Evolutionary conservation across 192 early-diverging fungal species (phyloP).

Genomic region (Spizellomyces punctatus): DNA sequence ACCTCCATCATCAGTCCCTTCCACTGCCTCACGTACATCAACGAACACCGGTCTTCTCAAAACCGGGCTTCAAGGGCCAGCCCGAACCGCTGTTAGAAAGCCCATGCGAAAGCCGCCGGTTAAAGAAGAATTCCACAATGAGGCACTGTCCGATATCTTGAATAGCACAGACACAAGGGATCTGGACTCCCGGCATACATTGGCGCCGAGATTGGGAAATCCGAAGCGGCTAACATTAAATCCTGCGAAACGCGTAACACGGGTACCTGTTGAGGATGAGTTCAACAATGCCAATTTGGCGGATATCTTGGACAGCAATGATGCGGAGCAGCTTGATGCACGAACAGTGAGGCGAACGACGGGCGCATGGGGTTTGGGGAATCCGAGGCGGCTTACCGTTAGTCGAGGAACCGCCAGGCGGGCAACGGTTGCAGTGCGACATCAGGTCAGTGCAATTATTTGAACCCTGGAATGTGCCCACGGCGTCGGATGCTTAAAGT

Average conservation of each 20-base stretch:
- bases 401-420: neutral
- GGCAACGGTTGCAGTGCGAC: neutral
- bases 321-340: neutral
- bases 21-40: neutral
- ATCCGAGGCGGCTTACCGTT: neutral
- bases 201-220: neutral
- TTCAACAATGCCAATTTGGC: slow-evolving; percentile 1
- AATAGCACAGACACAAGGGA: slow-evolving; percentile 18
- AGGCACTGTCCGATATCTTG: slow-evolving; percentile 14
- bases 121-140: slow-evolving; percentile 21
- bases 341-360: neutral
- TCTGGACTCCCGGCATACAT: neutral
- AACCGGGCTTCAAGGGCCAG: slow-evolving; percentile 1
- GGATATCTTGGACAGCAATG: neutral
- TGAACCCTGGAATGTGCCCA: too few relatives aligned
- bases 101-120: neutral
- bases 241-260: slow-evolving; percentile 12
- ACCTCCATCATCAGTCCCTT: neutral
- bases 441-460: too few relatives aligned
- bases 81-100: slow-evolving; percentile 3
- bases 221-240: slow-evolving; percentile 9
- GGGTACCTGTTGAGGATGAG: neutral
- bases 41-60: neutral
- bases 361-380: neutral
- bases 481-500: too few relatives aligned